A percentile compares a stretch with the other conserved stretches of the same genome.
Evolutionary conservation across 495 filamentous ascomycete species (phyloP).

Genomic region (Aspergillus conjunctus): DNA sequence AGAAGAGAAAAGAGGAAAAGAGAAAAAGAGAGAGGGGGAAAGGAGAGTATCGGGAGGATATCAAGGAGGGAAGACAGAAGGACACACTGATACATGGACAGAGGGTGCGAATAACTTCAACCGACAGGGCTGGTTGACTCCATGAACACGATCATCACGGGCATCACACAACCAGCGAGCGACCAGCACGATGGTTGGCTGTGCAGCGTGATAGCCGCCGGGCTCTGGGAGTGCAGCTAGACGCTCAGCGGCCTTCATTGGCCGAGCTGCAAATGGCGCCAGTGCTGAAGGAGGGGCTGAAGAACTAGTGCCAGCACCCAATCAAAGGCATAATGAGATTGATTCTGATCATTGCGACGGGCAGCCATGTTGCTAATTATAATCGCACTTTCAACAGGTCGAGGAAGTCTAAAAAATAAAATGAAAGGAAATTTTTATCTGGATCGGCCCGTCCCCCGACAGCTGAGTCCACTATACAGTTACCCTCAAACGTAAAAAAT

Average conservation of each 20-base stretch:
- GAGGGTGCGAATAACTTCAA: not conserved
- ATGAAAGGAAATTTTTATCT: not conserved
- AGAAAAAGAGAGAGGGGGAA: conserved; percentile 10
- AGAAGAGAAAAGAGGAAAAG: conserved; percentile 11
- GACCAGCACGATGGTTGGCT: conserved; percentile 24
- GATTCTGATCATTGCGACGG: not conserved
- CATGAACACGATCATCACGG: conserved; percentile 11
- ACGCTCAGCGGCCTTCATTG: conserved; percentile 44
- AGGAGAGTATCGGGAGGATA: conserved; percentile 8
- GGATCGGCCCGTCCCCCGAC: conserved; percentile 20
- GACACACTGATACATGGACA: not conserved
- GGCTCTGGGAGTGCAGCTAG: conserved; percentile 30
- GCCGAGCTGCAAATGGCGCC: conserved; percentile 10
- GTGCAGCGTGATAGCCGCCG: conserved; percentile 26
- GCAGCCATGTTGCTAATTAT: conserved; percentile 8
- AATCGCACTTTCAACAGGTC: conserved; percentile 1
- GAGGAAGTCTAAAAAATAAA: not conserved
- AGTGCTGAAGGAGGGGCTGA: conserved; percentile 16
- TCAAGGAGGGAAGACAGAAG: conserved; percentile 2
- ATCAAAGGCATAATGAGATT: conserved; percentile 8
- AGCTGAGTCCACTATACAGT: not conserved
- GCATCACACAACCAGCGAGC: conserved; percentile 26
- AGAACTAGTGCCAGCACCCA: conserved; percentile 13
- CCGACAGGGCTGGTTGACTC: conserved; percentile 1
- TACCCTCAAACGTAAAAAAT: not conserved